Evolutionary conservation across 2,329 filamentous ascomycete genomes (phyloP).

Genomic region (Cytospora leucostoma): DNA sequence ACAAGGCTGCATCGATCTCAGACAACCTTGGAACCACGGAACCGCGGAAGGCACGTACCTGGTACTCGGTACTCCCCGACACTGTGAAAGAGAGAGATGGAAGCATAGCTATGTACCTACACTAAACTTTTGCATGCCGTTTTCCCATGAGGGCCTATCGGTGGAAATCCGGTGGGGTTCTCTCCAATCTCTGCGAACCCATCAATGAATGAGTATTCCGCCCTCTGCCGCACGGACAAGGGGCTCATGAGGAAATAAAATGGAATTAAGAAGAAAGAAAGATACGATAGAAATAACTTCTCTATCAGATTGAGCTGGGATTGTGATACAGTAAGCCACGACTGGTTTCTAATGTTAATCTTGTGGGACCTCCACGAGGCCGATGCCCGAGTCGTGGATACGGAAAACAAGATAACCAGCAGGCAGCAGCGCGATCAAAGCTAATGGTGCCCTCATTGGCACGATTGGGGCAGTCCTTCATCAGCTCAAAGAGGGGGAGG

Average conservation of each 20-base stretch:
- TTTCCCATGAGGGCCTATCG: neutral
- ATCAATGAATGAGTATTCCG: too few species aligned
- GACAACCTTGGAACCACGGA: slow-evolving; percentile 12
- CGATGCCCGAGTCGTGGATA: neutral
- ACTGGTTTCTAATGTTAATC: neutral
- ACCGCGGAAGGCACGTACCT: slow-evolving; percentile 19
- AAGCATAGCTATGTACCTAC: neutral
- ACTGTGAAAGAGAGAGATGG: neutral
- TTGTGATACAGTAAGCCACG: neutral
- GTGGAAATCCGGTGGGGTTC: too few species aligned
- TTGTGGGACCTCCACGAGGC: neutral
- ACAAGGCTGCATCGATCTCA: slow-evolving; percentile 26
- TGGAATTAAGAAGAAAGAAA: too few species aligned
- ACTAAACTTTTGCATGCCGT: slow-evolving; percentile 12
- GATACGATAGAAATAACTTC: too few species aligned
- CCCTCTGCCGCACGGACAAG: too few species aligned
- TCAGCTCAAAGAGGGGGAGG: neutral
- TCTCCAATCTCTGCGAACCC: too few species aligned
- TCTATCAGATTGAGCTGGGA: neutral
- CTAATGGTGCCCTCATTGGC: neutral
- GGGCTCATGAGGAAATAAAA: too few species aligned
- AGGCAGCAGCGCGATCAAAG: neutral
- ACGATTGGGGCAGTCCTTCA: neutral
- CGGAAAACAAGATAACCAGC: neutral
- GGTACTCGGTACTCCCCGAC: slow-evolving; percentile 20